These are phyloP conservation scores for Trametes punicea DNA, from an alignment of 768 basidiomycete genomes.

Conservation along the genomic window DNA sequence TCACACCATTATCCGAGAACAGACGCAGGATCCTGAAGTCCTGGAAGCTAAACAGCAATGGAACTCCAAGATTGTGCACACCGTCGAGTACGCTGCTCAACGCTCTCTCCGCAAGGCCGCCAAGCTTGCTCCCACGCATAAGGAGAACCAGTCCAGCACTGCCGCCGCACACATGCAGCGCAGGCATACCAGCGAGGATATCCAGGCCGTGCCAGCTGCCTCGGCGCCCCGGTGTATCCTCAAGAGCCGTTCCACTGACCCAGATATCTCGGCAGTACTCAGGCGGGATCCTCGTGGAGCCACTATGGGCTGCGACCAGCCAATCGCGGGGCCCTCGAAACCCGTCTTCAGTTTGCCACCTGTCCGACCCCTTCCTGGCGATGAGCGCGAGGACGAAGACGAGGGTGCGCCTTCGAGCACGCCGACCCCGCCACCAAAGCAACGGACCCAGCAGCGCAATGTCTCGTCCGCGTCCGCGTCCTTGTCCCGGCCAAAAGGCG, in stretches of 20 bases:
- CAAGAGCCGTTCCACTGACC: not conserved
- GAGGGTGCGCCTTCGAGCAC: conserved; percentile 5
- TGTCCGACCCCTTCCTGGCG: not conserved
- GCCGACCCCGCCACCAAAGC: conserved; percentile 4
- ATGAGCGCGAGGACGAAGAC: not conserved
- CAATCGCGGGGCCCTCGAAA: conserved; percentile 1
- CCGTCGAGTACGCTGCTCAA: too few relatives aligned
- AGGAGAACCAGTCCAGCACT: not conserved
- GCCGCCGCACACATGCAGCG: not conserved
- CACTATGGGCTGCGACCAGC: not conserved
- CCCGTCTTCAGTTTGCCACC: not conserved
- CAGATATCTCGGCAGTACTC: not conserved
- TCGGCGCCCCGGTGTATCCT: not conserved
- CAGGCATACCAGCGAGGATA: not conserved
- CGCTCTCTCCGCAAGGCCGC: not conserved
- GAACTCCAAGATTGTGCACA: not conserved
- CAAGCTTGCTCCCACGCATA: not conserved
- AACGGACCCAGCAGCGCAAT: not conserved
- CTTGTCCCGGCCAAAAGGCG: not conserved
- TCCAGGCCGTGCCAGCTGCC: not conserved
- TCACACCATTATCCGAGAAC: not conserved
- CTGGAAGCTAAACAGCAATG: not conserved
- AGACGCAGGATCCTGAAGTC: not conserved
- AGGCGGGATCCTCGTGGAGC: not conserved
- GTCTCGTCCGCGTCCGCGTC: not conserved